Percentiles rank a stretch among this genome's conserved stretches.
Conservation (phyloP, 257 asterid genomes). For the Marsdenia floribunda region DNA sequence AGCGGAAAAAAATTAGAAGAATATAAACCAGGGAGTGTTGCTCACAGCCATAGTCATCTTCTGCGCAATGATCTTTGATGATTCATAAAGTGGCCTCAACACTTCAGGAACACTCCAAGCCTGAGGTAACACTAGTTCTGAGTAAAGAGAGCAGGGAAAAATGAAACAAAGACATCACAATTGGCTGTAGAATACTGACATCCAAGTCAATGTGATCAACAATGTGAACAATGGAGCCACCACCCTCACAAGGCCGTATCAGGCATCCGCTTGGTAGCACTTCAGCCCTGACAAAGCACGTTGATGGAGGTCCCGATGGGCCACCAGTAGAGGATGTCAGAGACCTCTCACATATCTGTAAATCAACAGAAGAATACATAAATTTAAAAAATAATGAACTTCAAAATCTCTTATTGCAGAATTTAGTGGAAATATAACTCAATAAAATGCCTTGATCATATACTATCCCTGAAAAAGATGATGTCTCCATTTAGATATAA, state of each 20-base stretch:
- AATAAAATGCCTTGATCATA: background rate
- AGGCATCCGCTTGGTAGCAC: constrained; percentile 91
- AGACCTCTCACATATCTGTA: constrained; percentile 93
- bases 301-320: constrained; percentile 70
- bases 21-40: background rate
- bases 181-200: constrained; percentile 29
- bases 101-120: constrained; percentile 89
- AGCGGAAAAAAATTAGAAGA: background rate
- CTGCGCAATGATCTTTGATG: constrained; percentile 92
- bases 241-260: constrained; percentile 91
- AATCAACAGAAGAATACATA: background rate
- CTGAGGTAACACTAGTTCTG: constrained; percentile 29
- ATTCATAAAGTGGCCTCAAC: constrained; percentile 89
- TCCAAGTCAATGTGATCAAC: constrained; percentile 87
- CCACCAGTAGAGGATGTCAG: constrained; percentile 73
- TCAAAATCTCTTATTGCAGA: background rate
- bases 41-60: constrained; percentile 94
- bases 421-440: background rate
- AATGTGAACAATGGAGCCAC: constrained; percentile 88
- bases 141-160: background rate
- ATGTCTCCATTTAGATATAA: background rate
- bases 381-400: background rate
- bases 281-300: constrained; percentile 82
- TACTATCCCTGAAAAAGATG: background rate
- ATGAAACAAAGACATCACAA: background rate